Conservation (phyloP, 768 basidiomycete genomes). For the Panaeolus cyanescens region DNA sequence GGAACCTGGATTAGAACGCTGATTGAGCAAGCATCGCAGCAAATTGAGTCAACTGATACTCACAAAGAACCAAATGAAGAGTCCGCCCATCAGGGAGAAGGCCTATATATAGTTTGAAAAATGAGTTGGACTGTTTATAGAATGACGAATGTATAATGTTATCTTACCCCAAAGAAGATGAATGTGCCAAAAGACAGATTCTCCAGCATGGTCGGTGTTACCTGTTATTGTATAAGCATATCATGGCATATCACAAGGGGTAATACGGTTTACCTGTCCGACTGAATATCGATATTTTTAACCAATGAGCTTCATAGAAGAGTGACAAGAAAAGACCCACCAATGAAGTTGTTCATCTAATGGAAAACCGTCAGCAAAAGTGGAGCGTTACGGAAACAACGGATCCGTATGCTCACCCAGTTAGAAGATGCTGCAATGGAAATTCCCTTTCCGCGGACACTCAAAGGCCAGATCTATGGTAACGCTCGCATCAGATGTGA, state of each 20-base stretch:
- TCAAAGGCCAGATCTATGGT: slow-evolving; percentile 68
- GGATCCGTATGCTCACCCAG: slow-evolving; percentile 48
- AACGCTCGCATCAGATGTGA: neutral
- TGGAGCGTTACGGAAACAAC: neutral
- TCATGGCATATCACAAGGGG: neutral
- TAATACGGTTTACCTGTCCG: slow-evolving; percentile 39
- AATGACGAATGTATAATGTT: neutral
- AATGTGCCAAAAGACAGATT: slow-evolving; percentile 72
- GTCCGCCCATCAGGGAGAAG: slow-evolving; percentile 67
- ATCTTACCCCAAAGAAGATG: slow-evolving; percentile 70
- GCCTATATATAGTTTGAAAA: slow-evolving; percentile 32
- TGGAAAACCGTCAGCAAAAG: neutral
- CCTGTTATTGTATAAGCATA: slow-evolving; percentile 23
- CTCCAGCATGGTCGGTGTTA: slow-evolving; percentile 74
- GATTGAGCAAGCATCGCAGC: slow-evolving; percentile 1
- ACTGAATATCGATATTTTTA: slow-evolving; percentile 30
- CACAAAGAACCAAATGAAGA: slow-evolving; percentile 68
- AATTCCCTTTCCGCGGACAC: slow-evolving; percentile 73
- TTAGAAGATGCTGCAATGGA: slow-evolving; percentile 77
- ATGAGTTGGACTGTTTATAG: neutral
- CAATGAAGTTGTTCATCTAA: slow-evolving; percentile 80
- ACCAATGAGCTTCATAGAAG: neutral
- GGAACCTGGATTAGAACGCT: slow-evolving; percentile 45
- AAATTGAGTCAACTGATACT: slow-evolving; percentile 19
- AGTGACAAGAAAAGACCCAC: slow-evolving; percentile 28